Evolutionary conservation across 2,329 filamentous ascomycete genomes (phyloP).

Genomic region (Rhynchosporium agropyri): DNA sequence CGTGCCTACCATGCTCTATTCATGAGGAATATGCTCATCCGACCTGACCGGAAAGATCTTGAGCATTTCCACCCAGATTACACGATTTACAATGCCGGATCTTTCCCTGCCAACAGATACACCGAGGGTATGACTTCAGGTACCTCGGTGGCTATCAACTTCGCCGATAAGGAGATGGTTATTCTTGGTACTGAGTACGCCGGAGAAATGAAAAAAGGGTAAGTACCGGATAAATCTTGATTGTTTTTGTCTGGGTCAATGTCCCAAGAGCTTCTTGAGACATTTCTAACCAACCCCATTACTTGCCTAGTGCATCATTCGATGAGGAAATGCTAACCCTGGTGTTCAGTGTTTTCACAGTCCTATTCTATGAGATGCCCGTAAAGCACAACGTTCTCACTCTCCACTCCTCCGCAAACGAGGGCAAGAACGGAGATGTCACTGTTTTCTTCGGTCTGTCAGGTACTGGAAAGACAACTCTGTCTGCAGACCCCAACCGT

Average conservation of each 20-base stretch:
- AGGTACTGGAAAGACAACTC: slow-evolving; percentile 96
- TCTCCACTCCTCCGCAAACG: slow-evolving; percentile 97
- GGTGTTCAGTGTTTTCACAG: slow-evolving; percentile 77
- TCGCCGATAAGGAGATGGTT: slow-evolving; percentile 99
- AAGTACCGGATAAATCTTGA: neutral
- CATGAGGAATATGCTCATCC: slow-evolving; percentile 99
- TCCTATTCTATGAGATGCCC: slow-evolving; percentile 99
- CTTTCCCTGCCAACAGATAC: slow-evolving; percentile 97
- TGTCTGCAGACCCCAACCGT: slow-evolving; percentile 96
- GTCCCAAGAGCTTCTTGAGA: no score
- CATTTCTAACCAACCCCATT: no score
- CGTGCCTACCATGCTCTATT: slow-evolving; percentile 99
- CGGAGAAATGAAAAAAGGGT: slow-evolving; percentile 91
- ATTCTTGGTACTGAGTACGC: slow-evolving; percentile 99
- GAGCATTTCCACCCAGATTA: slow-evolving; percentile 99
- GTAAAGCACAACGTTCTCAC: slow-evolving; percentile 99
- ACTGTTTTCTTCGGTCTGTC: slow-evolving; percentile 99
- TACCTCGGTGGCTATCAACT: slow-evolving; percentile 98
- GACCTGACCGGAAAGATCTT: slow-evolving; percentile 85
- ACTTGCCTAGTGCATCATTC: no score
- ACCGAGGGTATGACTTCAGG: slow-evolving; percentile 98
- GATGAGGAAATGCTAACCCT: no score
- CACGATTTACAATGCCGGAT: slow-evolving; percentile 98
- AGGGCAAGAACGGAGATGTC: slow-evolving; percentile 91
- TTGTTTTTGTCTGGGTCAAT: no score